phyloP scores from a whole-genome alignment of 352 stramenopile genomes.

The Pythium vanterpoolii region DNA sequence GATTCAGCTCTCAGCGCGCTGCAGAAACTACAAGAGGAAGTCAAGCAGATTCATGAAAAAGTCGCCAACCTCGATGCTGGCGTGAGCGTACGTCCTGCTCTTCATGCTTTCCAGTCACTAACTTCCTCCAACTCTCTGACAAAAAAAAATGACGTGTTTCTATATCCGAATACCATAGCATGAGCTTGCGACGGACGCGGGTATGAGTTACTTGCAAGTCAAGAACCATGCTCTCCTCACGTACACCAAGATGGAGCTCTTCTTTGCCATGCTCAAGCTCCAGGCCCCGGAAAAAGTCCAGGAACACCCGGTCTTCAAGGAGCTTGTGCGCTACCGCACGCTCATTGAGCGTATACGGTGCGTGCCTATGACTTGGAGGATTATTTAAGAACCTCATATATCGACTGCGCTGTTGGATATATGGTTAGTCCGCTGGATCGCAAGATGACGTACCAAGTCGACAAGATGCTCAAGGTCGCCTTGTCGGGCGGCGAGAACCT shows the following conservation, averaged over 20 bases:
- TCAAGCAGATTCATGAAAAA: conserved; percentile 54
- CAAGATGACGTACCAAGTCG: conserved; percentile 89
- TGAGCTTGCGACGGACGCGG: conserved; percentile 52
- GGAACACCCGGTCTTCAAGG: conserved; percentile 81
- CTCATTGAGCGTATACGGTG: conserved; percentile 81
- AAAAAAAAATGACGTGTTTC: background rate
- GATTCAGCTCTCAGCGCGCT: conserved; percentile 38
- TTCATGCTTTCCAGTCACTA: background rate
- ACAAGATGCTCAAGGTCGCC: conserved; percentile 89
- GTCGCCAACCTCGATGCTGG: conserved; percentile 37
- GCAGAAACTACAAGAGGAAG: conserved; percentile 51
- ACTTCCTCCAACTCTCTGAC: background rate
- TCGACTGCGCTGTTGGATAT: background rate
- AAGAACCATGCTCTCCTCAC: conserved; percentile 86
- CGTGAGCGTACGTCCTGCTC: conserved; percentile 36
- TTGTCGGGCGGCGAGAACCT: conserved; percentile 65
- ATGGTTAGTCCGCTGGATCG: conserved; percentile 58
- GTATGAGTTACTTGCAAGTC: conserved; percentile 82
- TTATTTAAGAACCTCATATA: background rate
- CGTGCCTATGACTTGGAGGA: background rate
- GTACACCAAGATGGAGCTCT: conserved; percentile 88
- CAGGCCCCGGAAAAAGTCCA: conserved; percentile 66
- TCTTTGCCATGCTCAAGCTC: conserved; percentile 82
- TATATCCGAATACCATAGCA: conserved; percentile 25
- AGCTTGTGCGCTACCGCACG: conserved; percentile 81